Percentiles rank a stretch among this genome's conserved stretches.
Evolutionary conservation across 768 basidiomycete species (phyloP).

Genomic region (Boletus rubropictus): DNA sequence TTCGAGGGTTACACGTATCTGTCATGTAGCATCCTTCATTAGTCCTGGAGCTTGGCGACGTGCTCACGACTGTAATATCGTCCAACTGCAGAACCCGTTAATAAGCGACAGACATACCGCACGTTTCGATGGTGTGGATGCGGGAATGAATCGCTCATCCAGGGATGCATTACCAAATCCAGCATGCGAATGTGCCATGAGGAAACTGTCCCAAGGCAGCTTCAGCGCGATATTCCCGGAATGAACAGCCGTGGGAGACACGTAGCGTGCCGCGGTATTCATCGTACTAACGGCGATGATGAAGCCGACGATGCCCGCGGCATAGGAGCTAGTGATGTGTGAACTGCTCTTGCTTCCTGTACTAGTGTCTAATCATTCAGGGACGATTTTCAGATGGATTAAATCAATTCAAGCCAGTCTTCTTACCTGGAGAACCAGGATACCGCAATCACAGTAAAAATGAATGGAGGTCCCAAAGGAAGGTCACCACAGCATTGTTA

Average conservation of each 20-base stretch:
- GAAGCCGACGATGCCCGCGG: conserved; percentile 62
- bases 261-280: conserved; percentile 57
- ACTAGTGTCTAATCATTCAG: conserved; percentile 51
- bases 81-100: conserved; percentile 78
- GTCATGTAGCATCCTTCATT: conserved; percentile 1
- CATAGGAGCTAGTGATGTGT: conserved; percentile 56
- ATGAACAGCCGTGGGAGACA: conserved; percentile 32
- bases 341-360: conserved; percentile 63
- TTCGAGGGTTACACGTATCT: conserved; percentile 61
- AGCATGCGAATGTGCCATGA: conserved; percentile 70
- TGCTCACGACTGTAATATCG: conserved; percentile 75
- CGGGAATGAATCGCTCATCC: conserved; percentile 57
- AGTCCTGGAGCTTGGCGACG: not conserved
- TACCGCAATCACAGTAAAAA: conserved; percentile 51
- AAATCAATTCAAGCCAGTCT: not conserved
- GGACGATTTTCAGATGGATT: conserved; percentile 1
- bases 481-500: conserved; percentile 53
- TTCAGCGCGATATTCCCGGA: conserved; percentile 5
- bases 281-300: conserved; percentile 59
- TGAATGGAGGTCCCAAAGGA: conserved; percentile 71
- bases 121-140: conserved; percentile 77
- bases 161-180: conserved; percentile 55
- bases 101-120: conserved; percentile 78
- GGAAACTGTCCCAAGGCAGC: conserved; percentile 42
- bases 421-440: conserved; percentile 47